phyloP scores from a whole-genome alignment of 352 stramenopile genomes.

The Pelagophyceae sp. region DNA sequence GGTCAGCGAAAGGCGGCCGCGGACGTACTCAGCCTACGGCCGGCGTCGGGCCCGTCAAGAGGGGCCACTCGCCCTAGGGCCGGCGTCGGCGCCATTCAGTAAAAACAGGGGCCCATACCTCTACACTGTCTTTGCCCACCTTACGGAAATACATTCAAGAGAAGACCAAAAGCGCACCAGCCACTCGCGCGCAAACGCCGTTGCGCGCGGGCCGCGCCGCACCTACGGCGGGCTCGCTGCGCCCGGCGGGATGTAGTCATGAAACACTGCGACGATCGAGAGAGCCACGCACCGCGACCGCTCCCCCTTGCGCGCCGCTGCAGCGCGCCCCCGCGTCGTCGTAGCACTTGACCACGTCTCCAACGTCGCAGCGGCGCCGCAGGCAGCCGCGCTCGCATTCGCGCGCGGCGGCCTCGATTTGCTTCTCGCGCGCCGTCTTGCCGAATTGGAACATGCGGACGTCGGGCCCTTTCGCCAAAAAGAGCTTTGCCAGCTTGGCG shows the following conservation, averaged over 20 bases:
- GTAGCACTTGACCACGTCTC: neutral
- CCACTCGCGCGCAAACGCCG: neutral
- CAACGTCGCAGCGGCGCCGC: neutral
- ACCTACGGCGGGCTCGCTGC: too few species aligned
- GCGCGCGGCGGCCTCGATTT: neutral
- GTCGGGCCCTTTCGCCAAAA: neutral
- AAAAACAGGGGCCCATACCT: too few species aligned
- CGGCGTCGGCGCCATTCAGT: too few species aligned
- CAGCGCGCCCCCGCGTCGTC: neutral
- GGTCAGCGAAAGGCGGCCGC: neutral
- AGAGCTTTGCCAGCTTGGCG: neutral
- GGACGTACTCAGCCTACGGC: neutral
- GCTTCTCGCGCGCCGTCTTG: neutral
- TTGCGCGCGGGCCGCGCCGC: too few species aligned
- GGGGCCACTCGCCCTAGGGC: too few species aligned
- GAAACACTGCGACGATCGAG: too few species aligned
- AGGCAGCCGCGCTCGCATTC: neutral
- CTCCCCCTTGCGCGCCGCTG: neutral
- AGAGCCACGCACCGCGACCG: neutral
- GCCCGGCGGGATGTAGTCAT: too few species aligned
- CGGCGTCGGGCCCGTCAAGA: too few species aligned
- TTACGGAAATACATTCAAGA: too few species aligned
- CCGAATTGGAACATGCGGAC: neutral
- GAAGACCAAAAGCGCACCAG: too few species aligned
- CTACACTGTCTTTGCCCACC: too few species aligned